Percentiles rank a stretch among this genome's conserved stretches.
Conservation (phyloP, 768 basidiomycete species). For the Lactifluus subvellereus region DNA sequence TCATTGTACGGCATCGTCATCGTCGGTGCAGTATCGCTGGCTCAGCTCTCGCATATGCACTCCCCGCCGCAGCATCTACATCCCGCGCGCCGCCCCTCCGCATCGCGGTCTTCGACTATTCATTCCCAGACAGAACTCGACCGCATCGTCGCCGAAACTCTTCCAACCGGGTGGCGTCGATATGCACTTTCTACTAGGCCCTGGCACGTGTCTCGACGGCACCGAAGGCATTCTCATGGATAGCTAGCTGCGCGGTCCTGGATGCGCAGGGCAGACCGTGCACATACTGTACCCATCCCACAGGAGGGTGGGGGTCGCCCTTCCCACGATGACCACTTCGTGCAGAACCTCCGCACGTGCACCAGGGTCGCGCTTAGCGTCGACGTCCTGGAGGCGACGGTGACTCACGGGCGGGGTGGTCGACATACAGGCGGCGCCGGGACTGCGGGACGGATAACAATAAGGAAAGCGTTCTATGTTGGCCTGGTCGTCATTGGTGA, state of each 20-base stretch:
- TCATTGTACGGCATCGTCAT: conserved; percentile 71
- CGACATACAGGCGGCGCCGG: conserved; percentile 54
- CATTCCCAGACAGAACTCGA: conserved; percentile 77
- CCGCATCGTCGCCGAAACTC: conserved; percentile 96
- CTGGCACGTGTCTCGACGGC: conserved; percentile 68
- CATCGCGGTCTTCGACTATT: conserved; percentile 85
- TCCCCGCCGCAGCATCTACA: conserved; percentile 49
- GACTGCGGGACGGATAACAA: conserved; percentile 35
- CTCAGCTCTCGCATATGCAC: conserved; percentile 77
- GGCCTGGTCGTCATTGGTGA: conserved; percentile 86
- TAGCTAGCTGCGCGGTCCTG: conserved; percentile 73
- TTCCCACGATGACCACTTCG: conserved; percentile 49
- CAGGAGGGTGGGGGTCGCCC: conserved; percentile 57
- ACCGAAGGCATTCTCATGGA: conserved; percentile 78
- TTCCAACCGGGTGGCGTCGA: conserved; percentile 88
- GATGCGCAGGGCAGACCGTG: conserved; percentile 55
- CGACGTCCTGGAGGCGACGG: conserved; percentile 71
- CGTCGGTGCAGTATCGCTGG: conserved; percentile 90
- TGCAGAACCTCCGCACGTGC: too few relatives aligned
- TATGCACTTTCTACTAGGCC: conserved; percentile 70
- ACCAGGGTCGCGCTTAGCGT: too few relatives aligned
- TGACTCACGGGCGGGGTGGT: conserved; percentile 51
- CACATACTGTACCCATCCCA: conserved; percentile 82
- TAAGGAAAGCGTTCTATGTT: conserved; percentile 55
- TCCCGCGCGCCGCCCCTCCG: conserved; percentile 51